A percentile compares a stretch with the other conserved stretches of the same genome.
Evolutionary conservation across 805 yeast species (phyloP).

Genomic region (Debaryomyces hansenii): DNA sequence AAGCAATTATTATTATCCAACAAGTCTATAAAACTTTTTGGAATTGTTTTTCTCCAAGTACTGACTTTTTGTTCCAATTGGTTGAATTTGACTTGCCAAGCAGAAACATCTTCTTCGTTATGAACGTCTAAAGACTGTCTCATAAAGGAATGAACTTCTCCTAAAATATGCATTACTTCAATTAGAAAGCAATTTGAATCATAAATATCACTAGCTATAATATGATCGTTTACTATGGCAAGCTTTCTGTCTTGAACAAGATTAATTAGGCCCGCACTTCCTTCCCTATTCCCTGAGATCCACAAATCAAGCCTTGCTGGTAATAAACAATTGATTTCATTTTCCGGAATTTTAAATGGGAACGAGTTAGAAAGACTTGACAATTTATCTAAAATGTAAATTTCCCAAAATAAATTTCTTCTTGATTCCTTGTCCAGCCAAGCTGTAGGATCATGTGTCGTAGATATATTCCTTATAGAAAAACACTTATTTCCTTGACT

Average conservation of each 20-base stretch:
- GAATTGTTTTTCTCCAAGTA: conserved; percentile 12
- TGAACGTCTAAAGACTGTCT: conserved; percentile 14
- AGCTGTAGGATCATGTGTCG: neutral
- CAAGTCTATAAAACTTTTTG: conserved; percentile 6
- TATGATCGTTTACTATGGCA: too few relatives aligned
- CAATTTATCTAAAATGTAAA: conserved; percentile 14
- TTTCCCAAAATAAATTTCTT: conserved; percentile 14
- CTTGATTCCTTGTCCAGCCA: conserved; percentile 13
- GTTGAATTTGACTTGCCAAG: conserved; percentile 16
- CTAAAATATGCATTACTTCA: conserved; percentile 1
- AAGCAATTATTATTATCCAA: conserved; percentile 4
- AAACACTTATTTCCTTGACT: too few relatives aligned
- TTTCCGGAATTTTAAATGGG: conserved; percentile 9
- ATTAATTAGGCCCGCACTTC: neutral
- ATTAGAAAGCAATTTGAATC: neutral
- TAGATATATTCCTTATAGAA: neutral
- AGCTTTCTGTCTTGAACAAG: neutral
- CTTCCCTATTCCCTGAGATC: neutral
- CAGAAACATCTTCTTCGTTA: conserved; percentile 12
- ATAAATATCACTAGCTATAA: neutral
- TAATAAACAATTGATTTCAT: conserved; percentile 9
- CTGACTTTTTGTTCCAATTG: conserved; percentile 14
- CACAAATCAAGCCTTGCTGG: conserved; percentile 12
- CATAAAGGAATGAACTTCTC: conserved; percentile 8
- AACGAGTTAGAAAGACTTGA: conserved; percentile 13